Evolutionary conservation across 352 stramenopile genomes (phyloP), one percentile per base, ranked within the genome.

Genomic region (Phytophthora syringae): DNA sequence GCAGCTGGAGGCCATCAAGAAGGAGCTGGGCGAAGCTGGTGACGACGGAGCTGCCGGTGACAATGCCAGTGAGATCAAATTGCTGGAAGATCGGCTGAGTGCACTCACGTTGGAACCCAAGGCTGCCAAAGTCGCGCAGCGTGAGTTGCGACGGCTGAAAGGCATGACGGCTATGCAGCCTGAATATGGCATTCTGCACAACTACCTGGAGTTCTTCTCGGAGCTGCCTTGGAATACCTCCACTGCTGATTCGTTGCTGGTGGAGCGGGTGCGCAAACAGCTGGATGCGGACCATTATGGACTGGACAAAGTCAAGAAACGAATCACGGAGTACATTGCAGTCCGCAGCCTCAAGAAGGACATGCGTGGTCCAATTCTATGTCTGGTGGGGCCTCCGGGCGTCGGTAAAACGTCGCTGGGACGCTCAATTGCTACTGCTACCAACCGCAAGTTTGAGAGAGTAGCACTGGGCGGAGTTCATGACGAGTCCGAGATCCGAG

Each of bases 1-100:
- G 75, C 97, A 99, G 72, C 81, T 99, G 5, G 99, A 99, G 72
- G 96, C 86, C 1, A 99, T 99, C 70, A 99, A 99, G 79, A 99
- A 99, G 48, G 95, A 99, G 71, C 81, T 99, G 0, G 97, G 97
- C 1, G 76, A 89, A 36, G 67, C 54, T 1, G 66, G 72, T 2
- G 79, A 89, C 10, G 79, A 89, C 11, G 70, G 64, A 1, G 54
- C 51, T 18, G 79, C 79, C 24, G 63, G 59, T 5, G 60, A 70
- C 27, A 70, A 73, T 22, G 66, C 64, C 3, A 66, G 74, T 13
- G 82, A 93, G 7, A 65, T 89, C 21, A 85, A 85, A 43, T 40
- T 79, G 53, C 70, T 93, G 27, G 82, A 91, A 57, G 80, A 88
- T 27, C 76, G 83, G 6, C 53, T 92, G 25, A 78, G 80, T 40